Base-by-base conservation (phyloP, 805 yeast species). In the Kodamaea jinghongensis region DNA sequence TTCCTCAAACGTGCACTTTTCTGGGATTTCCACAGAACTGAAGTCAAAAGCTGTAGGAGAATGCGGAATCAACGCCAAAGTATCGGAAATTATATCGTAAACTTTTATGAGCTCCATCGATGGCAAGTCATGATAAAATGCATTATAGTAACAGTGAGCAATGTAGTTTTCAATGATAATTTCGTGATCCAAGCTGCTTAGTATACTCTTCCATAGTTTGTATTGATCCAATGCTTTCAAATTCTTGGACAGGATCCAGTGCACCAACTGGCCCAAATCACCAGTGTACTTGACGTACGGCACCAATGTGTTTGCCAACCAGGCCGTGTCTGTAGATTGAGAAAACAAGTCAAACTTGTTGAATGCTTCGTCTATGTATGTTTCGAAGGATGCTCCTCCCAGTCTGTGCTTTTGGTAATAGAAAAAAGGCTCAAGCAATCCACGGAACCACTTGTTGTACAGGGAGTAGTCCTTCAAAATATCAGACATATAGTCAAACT, bases 81-180 rank as follows among this genome's bases (percentile, higher is more conserved):
- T 63, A 4, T 47, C 52, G 13, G 45, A 48, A 4, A 68, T 60
- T 2, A 43, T 34, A 43, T 58, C 65, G 38, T 64, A 66, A 16
- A 59, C 55, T 23, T 51, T 52, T 7, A 49, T 49, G 14, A 52
- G 54, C 17, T 63, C 68, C 10, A 62, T 29, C 2, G 30, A 11
- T 5, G 38, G 17, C 7, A 29, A 15, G 6, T 33, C 28, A 13
- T 22, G 25, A 17, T 27, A 14, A 13, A 36, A 26, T 7, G 44
- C 44, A 23, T 36, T 36, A 22, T 28, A 28, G 15, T 41, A 41
- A 16, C 39, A 35, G 9, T 31, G 34, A 4, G 27, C 29, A 14
- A 41, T 26, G 20, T 22, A 41, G 13, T 28, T 17, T 8, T 20
- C 15, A n/a, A 36, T 22, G 5, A 39, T 29, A 15, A 6, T 34